Conservation (phyloP, 495 filamentous ascomycete species). For the Penicillium steckii region DNA sequence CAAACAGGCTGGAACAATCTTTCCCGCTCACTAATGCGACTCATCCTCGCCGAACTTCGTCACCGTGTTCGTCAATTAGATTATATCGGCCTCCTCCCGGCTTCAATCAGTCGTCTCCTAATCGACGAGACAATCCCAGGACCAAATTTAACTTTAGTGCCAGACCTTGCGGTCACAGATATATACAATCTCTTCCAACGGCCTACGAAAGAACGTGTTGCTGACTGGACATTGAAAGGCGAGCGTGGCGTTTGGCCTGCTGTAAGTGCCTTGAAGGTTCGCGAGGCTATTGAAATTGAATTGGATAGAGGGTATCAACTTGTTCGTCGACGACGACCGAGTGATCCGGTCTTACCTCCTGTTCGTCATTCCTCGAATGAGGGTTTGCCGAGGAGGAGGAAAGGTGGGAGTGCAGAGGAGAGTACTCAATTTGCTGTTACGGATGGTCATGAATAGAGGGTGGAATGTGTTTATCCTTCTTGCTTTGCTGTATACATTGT, state of each 20-base stretch:
- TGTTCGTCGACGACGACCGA: conserved; percentile 59
- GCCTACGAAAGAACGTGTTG: conserved; percentile 70
- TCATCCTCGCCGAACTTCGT: conserved; percentile 72
- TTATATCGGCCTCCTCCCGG: conserved; percentile 68
- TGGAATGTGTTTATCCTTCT: too few species aligned
- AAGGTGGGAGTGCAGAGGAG: conserved; percentile 31
- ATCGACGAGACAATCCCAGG: conserved; percentile 87
- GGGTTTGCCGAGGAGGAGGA: conserved; percentile 25
- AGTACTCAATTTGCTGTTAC: conserved; percentile 17
- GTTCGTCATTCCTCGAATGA: conserved; percentile 29
- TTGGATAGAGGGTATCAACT: conserved; percentile 81
- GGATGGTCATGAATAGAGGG: conserved; percentile 9
- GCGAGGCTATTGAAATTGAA: conserved; percentile 86
- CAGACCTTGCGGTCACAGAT: conserved; percentile 69
- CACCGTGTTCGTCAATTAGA: conserved; percentile 84
- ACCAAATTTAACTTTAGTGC: conserved; percentile 77
- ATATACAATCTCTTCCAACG: conserved; percentile 76
- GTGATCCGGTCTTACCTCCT: conserved; percentile 21
- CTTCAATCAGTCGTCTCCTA: conserved; percentile 68
- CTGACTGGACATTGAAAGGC: conserved; percentile 83
- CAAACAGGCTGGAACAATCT: conserved; percentile 58
- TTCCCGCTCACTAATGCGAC: conserved; percentile 61
- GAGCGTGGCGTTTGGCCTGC: conserved; percentile 92
- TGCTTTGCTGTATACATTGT: neutral
- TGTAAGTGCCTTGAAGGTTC: conserved; percentile 74